A percentile compares a stretch with the other conserved stretches of the same genome.
Evolutionary conservation across 169 alveolate genomes (phyloP).

Genomic region (Pseudocohnilembus persalinus): DNA sequence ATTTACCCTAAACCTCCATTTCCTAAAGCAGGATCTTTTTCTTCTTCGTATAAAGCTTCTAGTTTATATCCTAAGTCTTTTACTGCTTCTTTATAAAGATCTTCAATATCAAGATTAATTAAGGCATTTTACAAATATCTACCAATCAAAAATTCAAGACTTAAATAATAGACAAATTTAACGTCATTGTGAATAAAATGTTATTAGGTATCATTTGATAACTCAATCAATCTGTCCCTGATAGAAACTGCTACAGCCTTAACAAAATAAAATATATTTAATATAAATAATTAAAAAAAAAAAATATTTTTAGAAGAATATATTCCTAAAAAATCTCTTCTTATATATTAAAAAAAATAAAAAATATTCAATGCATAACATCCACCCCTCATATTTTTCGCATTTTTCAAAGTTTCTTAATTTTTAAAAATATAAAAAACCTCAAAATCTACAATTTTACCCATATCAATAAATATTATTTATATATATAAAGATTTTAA

Average conservation of each 20-base stretch:
- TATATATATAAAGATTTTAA: too few relatives aligned
- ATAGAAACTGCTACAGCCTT: constrained; percentile 34
- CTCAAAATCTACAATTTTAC: too few relatives aligned
- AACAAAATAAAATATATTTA: too few relatives aligned
- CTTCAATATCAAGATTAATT: constrained; percentile 90
- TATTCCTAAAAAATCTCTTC: too few relatives aligned
- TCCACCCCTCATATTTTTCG: too few relatives aligned
- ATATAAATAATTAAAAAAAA: too few relatives aligned
- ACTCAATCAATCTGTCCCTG: constrained; percentile 94
- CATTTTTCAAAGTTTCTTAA: too few relatives aligned
- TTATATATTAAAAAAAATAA: too few relatives aligned
- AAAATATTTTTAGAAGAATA: too few relatives aligned
- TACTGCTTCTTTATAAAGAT: constrained; percentile 86
- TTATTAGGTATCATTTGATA: constrained; percentile 92
- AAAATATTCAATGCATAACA: too few relatives aligned
- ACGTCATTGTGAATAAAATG: constrained; percentile 86
- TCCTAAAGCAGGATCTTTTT: constrained; percentile 97
- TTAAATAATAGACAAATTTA: constrained; percentile 91
- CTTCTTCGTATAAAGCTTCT: constrained; percentile 93
- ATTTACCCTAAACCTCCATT: constrained; percentile 95
- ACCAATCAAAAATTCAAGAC: constrained; percentile 94
- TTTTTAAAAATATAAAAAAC: too few relatives aligned
- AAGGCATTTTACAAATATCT: constrained; percentile 93
- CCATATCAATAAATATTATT: too few relatives aligned
- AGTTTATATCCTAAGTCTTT: constrained; percentile 90